A percentile compares a stretch with the other conserved stretches of the same genome.
Conservation (phyloP, 108 stramenopile genomes). For the Skeletonema menzelii region DNA sequence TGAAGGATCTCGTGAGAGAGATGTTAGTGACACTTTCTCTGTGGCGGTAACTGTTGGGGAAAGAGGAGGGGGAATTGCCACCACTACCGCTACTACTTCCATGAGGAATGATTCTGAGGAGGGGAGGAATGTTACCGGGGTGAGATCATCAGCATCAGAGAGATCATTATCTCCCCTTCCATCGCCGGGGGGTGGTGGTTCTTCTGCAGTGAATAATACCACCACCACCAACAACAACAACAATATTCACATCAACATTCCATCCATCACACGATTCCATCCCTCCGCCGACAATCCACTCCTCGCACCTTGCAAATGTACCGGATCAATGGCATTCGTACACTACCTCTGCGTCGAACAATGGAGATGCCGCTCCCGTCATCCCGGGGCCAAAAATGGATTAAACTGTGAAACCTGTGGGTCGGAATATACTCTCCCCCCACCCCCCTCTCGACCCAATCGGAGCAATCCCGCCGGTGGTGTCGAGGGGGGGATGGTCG, state of each 20-base stretch:
- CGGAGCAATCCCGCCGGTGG: slow-evolving; percentile 16
- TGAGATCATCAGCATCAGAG: slow-evolving; percentile 3
- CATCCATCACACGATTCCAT: slow-evolving; percentile 46
- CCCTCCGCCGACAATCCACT: slow-evolving; percentile 82
- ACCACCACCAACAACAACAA: not conserved
- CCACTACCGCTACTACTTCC: not conserved
- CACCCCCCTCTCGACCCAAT: slow-evolving; percentile 73
- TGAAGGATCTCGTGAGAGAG: not conserved
- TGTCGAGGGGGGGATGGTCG: slow-evolving; percentile 23
- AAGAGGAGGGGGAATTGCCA: not conserved
- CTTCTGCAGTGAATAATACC: not conserved
- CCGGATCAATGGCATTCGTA: slow-evolving; percentile 92
- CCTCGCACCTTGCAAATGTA: slow-evolving; percentile 86
- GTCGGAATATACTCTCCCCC: slow-evolving; percentile 80
- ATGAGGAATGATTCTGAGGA: slow-evolving; percentile 3
- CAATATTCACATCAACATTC: not conserved
- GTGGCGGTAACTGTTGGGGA: not conserved
- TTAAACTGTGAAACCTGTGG: slow-evolving; percentile 85
- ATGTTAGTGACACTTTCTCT: not conserved
- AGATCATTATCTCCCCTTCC: slow-evolving; percentile 5
- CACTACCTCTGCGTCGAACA: slow-evolving; percentile 90
- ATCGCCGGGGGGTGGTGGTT: not conserved
- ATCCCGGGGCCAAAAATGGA: slow-evolving; percentile 78
- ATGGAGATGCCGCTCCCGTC: slow-evolving; percentile 88
- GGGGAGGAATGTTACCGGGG: not conserved